Evolutionary conservation across 164 flowering plant genomes (phyloP).

Genomic region (Macadamia integrifolia): DNA sequence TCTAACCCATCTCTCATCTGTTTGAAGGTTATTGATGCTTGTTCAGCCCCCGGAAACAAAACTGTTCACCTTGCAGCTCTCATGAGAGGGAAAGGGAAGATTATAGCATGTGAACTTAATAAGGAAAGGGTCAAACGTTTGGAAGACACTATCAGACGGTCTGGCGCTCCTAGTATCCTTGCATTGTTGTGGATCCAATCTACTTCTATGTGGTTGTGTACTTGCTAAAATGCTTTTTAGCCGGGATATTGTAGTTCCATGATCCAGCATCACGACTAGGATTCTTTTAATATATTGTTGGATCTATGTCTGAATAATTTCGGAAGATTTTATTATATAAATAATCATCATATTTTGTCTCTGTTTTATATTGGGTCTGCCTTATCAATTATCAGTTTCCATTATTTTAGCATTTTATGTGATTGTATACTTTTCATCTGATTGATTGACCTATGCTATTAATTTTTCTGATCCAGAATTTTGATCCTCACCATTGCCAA

Average conservation of each 20-base stretch:
- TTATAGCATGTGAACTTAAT: slow-evolving; percentile 81
- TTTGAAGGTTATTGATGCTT: slow-evolving; percentile 93
- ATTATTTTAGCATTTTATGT: no score
- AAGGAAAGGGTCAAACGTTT: slow-evolving; percentile 54
- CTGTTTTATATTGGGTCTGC: no score
- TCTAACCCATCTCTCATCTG: neutral
- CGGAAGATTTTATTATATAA: no score
- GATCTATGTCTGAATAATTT: no score
- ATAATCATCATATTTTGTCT: no score
- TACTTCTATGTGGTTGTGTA: neutral
- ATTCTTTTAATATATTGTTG: no score
- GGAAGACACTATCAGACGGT: slow-evolving; percentile 52
- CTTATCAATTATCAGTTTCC: no score
- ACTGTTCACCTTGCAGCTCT: slow-evolving; percentile 83
- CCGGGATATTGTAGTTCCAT: neutral
- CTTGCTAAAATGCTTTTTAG: neutral
- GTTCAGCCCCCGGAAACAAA: slow-evolving; percentile 92
- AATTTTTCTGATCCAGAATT: no score
- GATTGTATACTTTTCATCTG: no score
- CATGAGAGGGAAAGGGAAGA: slow-evolving; percentile 70
- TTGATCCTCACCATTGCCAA: no score
- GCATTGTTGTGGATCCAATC: neutral
- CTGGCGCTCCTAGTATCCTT: slow-evolving; percentile 96
- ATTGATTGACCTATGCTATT: no score
- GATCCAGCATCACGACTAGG: neutral